These are phyloP conservation scores for Metschnikowia henanensis DNA, from an alignment of 805 yeast genomes.

Conservation along the genomic window DNA sequence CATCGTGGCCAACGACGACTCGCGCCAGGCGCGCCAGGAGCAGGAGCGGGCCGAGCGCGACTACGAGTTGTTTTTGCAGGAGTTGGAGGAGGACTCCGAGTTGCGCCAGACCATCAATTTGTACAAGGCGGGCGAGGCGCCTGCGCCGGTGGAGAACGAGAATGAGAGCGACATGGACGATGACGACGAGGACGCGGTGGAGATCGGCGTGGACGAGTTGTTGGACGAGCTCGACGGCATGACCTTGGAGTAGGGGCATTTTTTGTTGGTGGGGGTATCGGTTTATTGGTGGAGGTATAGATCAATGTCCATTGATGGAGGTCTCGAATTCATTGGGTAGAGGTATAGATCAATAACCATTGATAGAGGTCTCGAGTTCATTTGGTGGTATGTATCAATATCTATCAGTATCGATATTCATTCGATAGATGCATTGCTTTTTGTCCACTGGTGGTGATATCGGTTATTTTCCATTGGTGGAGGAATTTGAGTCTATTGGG, in stretches of 20 bases:
- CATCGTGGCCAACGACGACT: slow-evolving; percentile 68
- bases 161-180: slow-evolving; percentile 47
- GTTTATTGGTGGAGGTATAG: background rate
- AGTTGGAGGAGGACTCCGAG: slow-evolving; percentile 95
- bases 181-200: slow-evolving; percentile 84
- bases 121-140: slow-evolving; percentile 60
- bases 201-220: slow-evolving; percentile 85
- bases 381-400: too few relatives aligned
- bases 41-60: slow-evolving; percentile 91
- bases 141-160: slow-evolving; percentile 29
- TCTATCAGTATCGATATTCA: too few relatives aligned
- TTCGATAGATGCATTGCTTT: too few relatives aligned
- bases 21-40: slow-evolving; percentile 81
- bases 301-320: too few relatives aligned
- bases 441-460: too few relatives aligned
- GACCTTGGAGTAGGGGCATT: slow-evolving; percentile 62
- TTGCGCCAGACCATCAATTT: slow-evolving; percentile 87
- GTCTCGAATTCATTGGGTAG: too few relatives aligned
- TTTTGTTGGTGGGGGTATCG: background rate
- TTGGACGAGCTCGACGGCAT: slow-evolving; percentile 93
- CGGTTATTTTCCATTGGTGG: too few relatives aligned
- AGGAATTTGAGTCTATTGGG: too few relatives aligned
- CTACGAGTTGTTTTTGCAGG: slow-evolving; percentile 94
- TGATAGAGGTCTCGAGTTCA: too few relatives aligned
- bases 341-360: too few relatives aligned